Evolutionary conservation across 1,139 yeast species (phyloP).

Genomic region (Debaryomyces sp.): DNA sequence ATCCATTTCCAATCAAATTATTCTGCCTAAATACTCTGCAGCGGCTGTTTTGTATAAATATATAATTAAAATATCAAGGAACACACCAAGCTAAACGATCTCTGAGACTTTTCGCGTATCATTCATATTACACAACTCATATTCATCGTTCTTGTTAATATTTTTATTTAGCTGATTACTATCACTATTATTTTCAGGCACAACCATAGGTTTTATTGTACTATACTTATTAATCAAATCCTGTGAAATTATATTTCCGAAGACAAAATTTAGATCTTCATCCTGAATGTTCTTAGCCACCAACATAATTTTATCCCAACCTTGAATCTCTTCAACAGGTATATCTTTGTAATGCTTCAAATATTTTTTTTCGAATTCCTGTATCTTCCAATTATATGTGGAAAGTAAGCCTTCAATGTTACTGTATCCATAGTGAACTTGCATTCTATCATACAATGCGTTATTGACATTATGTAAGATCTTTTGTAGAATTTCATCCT

Average conservation of each 20-base stretch:
- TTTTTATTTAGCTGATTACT: too few relatives aligned
- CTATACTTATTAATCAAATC: neutral
- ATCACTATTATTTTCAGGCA: too few relatives aligned
- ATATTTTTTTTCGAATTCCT: neutral
- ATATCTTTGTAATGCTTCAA: neutral
- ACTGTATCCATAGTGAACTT: too few relatives aligned
- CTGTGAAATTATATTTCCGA: neutral
- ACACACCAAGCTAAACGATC: too few relatives aligned
- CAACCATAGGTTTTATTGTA: too few relatives aligned
- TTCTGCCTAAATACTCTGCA: too few relatives aligned
- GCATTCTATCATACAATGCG: neutral
- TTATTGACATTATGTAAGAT: neutral
- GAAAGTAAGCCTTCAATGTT: neutral
- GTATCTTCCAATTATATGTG: neutral
- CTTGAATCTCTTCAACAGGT: neutral
- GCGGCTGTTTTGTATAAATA: too few relatives aligned
- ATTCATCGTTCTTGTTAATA: too few relatives aligned
- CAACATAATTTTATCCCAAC: neutral
- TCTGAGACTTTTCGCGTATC: too few relatives aligned
- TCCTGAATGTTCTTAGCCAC: neutral
- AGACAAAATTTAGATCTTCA: neutral
- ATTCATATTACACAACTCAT: too few relatives aligned
- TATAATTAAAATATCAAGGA: too few relatives aligned
- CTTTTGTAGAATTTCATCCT: neutral
- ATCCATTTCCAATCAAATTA: too few relatives aligned